phyloP scores from a whole-genome alignment of 176 grass and related monocot species.

The Triticum turgidum region DNA sequence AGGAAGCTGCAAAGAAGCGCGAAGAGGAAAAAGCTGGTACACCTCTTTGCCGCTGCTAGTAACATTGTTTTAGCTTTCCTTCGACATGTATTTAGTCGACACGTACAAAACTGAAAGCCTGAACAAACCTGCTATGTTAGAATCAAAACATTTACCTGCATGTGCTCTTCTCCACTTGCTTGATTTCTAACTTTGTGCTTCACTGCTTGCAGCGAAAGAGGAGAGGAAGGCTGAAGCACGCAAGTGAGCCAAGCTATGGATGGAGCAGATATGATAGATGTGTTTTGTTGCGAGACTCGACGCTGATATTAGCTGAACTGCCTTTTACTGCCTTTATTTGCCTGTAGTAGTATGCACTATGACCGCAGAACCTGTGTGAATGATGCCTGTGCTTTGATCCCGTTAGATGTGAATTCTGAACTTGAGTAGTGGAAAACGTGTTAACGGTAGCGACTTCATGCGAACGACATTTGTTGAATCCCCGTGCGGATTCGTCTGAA shows the following conservation, averaged over 20 bases:
- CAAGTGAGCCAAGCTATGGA: conserved; percentile 36
- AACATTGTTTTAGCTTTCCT: neutral
- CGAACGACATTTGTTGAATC: neutral
- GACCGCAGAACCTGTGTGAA: neutral
- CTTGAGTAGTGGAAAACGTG: neutral
- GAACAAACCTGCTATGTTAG: neutral
- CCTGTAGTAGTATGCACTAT: neutral
- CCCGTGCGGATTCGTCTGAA: too few species aligned
- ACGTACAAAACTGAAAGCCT: neutral
- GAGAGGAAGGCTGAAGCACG: conserved; percentile 61
- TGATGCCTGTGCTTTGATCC: neutral
- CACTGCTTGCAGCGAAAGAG: conserved; percentile 59
- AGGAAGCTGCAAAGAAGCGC: conserved; percentile 80
- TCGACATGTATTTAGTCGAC: neutral
- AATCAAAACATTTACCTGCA: neutral
- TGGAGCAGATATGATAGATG: neutral
- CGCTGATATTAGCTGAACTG: neutral
- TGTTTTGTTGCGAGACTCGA: neutral
- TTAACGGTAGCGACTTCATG: too few species aligned
- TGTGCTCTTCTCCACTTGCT: neutral
- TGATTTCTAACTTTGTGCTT: conserved; percentile 12
- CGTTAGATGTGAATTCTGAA: neutral
- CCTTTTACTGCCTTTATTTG: conserved; percentile 10
- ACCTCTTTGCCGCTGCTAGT: neutral
- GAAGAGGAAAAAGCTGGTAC: conserved; percentile 89